These are phyloP conservation scores for Paramyrothecium sp. DNA, from an alignment of 2,329 filamentous ascomycete species.

Conservation along the genomic window DNA sequence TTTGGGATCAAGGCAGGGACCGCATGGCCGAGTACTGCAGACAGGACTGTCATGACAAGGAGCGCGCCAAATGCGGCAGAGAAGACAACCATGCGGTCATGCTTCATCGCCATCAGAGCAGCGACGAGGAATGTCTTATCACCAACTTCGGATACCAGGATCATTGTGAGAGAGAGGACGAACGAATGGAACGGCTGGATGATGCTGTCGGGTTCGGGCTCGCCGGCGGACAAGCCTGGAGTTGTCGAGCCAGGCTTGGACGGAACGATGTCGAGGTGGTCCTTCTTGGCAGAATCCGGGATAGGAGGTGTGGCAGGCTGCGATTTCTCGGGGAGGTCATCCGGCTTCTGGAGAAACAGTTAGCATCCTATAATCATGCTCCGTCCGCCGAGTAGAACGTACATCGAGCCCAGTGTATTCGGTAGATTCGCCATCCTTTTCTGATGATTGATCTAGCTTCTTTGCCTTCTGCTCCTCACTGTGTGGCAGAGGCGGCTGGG, in stretches of 20 bases:
- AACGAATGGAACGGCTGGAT: conserved; percentile 87
- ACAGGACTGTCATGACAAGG: conserved; percentile 91
- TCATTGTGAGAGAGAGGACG: conserved; percentile 92
- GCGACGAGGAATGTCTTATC: conserved; percentile 99
- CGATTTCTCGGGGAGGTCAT: conserved; percentile 74
- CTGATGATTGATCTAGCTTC: conserved; percentile 36
- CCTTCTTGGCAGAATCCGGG: conserved; percentile 63
- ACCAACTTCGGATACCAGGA: conserved; percentile 91
- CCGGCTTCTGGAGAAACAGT: conserved; percentile 64
- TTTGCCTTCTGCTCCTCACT: conserved; percentile 68
- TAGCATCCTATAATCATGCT: no score
- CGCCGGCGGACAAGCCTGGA: conserved; percentile 24
- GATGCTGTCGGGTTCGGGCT: conserved; percentile 52
- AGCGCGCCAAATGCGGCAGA: conserved; percentile 90
- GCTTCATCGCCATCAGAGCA: conserved; percentile 98
- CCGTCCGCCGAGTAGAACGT: conserved; percentile 4
- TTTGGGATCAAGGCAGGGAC: conserved; percentile 89
- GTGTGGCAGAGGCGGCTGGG: conserved; percentile 77
- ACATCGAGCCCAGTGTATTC: conserved; percentile 36
- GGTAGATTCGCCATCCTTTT: conserved; percentile 34
- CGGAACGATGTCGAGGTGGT: conserved; percentile 53
- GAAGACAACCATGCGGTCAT: conserved; percentile 90
- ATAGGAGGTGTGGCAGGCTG: conserved; percentile 72
- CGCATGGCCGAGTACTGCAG: conserved; percentile 87
- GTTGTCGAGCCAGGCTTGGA: conserved; percentile 10